Base-by-base conservation (phyloP, 1,284 basidiomycete species). In the Leccinum pachyderme region DNA sequence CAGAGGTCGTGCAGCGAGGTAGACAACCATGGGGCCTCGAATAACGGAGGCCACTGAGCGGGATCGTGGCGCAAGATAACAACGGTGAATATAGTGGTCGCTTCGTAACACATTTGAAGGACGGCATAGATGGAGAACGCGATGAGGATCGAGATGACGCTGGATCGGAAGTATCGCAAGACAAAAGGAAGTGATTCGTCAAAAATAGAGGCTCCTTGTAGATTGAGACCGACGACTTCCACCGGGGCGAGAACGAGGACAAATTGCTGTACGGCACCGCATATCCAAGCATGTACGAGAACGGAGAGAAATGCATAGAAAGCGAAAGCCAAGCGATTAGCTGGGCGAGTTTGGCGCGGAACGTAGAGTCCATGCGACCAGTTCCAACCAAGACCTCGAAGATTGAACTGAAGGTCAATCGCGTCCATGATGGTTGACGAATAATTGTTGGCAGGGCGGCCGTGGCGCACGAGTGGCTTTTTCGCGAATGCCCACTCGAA, bases 371-470 rank as follows among this genome's bases (percentile, higher is more conserved):
- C 71, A 31, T 65, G 59, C 2, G 63, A 66, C 64, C 64, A 68
- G 8, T 58, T 48, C 83, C 84, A 86, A n/a, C 80, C 81, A 41
- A 74, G 61, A 5, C 83, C 83, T 18, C 83, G 80, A n/a, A 80
- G 59, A 57, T 77, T 81, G 55, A 64, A 69, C n/a, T 57, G 60
- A 7, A 86, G 72, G 53, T 85, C 80, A 9, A 77, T 60, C 1
- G 77, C 75, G 56, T 86, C 77, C 37, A 69, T 54, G 15, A 71
- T 53, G 24, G 37, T 32, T 11, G 59, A 66, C 5, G 56, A 44
- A 12, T 46, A 22, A 4, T 45, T 33, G 13, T 54, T 56, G 3
- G 37, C 29, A 24, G 59, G 54, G 27, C 55, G 54, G 27, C 54
- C 18, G 18, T 7, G 39, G 22, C 67, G 65, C 31, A 50, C 31